Evolutionary conservation across 208 protist genomes (phyloP).

Genomic region (Crithidia acanthocephali): DNA sequence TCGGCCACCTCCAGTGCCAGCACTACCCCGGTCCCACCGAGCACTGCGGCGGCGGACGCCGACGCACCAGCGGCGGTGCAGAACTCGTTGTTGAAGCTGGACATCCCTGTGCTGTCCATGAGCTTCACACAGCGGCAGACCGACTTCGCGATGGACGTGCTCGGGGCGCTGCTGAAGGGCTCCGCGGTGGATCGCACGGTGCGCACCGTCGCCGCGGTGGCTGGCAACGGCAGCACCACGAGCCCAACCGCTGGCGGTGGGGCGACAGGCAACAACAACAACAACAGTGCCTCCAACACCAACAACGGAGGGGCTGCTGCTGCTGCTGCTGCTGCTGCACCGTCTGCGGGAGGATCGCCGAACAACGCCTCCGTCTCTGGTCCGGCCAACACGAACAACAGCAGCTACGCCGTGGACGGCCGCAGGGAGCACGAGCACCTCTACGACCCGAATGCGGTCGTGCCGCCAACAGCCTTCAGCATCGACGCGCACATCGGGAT

Average conservation of each 20-base stretch:
- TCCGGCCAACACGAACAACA: neutral
- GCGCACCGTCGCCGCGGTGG: neutral
- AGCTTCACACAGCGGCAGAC: constrained; percentile 54
- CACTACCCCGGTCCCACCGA: neutral
- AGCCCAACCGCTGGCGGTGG: too few species aligned
- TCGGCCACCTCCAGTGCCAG: neutral
- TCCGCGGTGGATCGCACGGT: neutral
- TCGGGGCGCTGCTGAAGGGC: constrained; percentile 54
- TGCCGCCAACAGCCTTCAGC: constrained; percentile 19
- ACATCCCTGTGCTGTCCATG: constrained; percentile 34
- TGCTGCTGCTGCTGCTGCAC: neutral
- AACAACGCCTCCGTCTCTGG: neutral
- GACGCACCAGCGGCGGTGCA: constrained; percentile 2
- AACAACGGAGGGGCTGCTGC: neutral
- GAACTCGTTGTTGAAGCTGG: constrained; percentile 31
- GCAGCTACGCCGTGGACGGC: constrained; percentile 3
- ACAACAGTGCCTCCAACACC: neutral
- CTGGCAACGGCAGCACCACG: neutral
- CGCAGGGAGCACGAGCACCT: constrained; percentile 13
- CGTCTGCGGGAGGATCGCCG: neutral
- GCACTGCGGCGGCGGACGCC: neutral
- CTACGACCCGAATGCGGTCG: constrained; percentile 4
- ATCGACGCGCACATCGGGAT: constrained; percentile 26
- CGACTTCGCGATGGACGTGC: constrained; percentile 63
- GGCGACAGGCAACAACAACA: neutral